A percentile compares a stretch with the other conserved stretches of the same genome.
phyloP scores from a whole-genome alignment of 2,329 filamentous ascomycete genomes.

The Elsinoe arachidis region DNA sequence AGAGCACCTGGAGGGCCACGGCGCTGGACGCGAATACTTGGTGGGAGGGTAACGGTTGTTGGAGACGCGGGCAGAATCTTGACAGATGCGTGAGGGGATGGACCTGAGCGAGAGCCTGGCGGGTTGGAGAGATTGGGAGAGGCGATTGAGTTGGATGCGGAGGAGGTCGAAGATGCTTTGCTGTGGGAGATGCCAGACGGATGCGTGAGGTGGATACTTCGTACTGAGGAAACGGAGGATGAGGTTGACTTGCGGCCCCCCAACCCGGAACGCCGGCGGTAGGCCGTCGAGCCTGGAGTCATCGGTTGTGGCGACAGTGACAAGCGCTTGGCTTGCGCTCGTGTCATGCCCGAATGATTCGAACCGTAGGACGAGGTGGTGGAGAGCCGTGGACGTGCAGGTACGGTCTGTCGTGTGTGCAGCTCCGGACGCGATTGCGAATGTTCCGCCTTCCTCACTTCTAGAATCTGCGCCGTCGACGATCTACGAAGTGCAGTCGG shows the following conservation, averaged over 20 bases:
- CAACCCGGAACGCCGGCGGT: slow-evolving; percentile 74
- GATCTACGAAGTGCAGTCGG: slow-evolving; percentile 23
- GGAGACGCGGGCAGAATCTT: slow-evolving; percentile 94
- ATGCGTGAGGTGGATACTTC: slow-evolving; percentile 71
- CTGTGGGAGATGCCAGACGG: slow-evolving; percentile 52
- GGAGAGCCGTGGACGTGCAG: slow-evolving; percentile 35
- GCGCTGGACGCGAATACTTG: slow-evolving; percentile 63
- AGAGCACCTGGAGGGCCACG: slow-evolving; percentile 26
- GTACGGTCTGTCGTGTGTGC: slow-evolving; percentile 30
- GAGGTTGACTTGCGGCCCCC: slow-evolving; percentile 92
- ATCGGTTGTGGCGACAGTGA: slow-evolving; percentile 80
- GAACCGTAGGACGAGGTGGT: slow-evolving; percentile 33
- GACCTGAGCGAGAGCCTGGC: slow-evolving; percentile 53
- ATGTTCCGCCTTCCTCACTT: slow-evolving; percentile 10
- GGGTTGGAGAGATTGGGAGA: slow-evolving; percentile 34
- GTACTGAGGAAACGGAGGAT: slow-evolving; percentile 85
- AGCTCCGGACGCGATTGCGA: slow-evolving; percentile 28
- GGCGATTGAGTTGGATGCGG: slow-evolving; percentile 49
- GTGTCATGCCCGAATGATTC: slow-evolving; percentile 20
- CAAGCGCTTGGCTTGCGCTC: slow-evolving; percentile 51
- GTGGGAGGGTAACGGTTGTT: slow-evolving; percentile 64
- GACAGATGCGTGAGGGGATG: slow-evolving; percentile 80
- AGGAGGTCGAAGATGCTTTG: slow-evolving; percentile 89
- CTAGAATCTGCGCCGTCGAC: slow-evolving; percentile 24
- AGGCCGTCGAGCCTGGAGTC: slow-evolving; percentile 70